A percentile compares a stretch with the other conserved stretches of the same genome.
Conservation (phyloP, 2,329 filamentous ascomycete genomes). For the Talaromyces albobiverticillius region DNA sequence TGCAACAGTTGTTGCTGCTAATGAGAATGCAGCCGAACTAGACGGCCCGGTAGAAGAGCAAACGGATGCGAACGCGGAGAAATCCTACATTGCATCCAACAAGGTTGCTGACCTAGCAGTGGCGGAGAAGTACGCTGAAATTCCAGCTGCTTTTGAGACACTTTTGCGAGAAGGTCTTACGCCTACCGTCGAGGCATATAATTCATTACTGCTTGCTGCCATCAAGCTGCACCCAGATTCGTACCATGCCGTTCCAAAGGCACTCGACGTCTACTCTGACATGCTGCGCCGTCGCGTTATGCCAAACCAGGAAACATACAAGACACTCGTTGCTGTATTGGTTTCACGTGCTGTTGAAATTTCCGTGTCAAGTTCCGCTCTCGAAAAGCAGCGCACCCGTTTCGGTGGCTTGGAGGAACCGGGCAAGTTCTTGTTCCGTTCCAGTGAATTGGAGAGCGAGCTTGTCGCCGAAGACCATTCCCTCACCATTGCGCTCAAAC, state of each 20-base stretch:
- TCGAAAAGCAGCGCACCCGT: slow-evolving; percentile 79
- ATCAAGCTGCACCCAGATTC: slow-evolving; percentile 76
- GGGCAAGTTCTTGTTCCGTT: slow-evolving; percentile 83
- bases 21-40: slow-evolving; percentile 22
- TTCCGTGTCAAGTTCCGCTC: slow-evolving; percentile 64
- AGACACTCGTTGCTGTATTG: slow-evolving; percentile 79
- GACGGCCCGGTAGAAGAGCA: slow-evolving; percentile 37
- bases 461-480: slow-evolving; percentile 86
- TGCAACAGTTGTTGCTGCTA: slow-evolving; percentile 23
- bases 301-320: slow-evolving; percentile 82
- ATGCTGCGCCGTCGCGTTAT: slow-evolving; percentile 84
- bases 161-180: slow-evolving; percentile 80
- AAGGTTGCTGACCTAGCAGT: slow-evolving; percentile 73
- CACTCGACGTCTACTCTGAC: slow-evolving; percentile 90
- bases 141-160: slow-evolving; percentile 84
- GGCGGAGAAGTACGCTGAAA: slow-evolving; percentile 74
- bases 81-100: slow-evolving; percentile 69
- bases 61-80: slow-evolving; percentile 53
- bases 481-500: slow-evolving; percentile 75
- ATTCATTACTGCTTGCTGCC: slow-evolving; percentile 79
- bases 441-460: slow-evolving; percentile 80
- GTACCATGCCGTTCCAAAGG: slow-evolving; percentile 83
- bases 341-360: slow-evolving; percentile 79
- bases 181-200: slow-evolving; percentile 85
- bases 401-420: slow-evolving; percentile 82